Evolutionary conservation across 176 grass and related monocot species (phyloP), one percentile per base, ranked within the genome.

Genomic region (Triticum turgidum): DNA sequence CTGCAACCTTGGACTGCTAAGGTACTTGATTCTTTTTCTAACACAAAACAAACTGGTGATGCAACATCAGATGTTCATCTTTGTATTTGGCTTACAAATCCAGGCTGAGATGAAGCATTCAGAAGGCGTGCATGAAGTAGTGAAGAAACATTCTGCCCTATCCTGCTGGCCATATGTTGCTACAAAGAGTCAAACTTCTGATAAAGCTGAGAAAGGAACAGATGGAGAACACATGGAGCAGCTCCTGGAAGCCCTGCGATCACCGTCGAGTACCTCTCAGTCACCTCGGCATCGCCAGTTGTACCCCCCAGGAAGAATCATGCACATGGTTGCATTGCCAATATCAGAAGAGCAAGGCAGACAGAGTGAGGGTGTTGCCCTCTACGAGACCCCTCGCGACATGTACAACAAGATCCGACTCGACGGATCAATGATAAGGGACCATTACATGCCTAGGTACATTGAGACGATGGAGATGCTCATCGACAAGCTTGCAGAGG

Each of bases 381-480:
- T 96, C 22, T 97, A 92, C 45, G 75, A 94, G 84, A 92, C 87
- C 8, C 86, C 90, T 69, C 93, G 95, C 42, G 51, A 73, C 47
- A 47, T 89, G 71, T 97, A 97, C n/a, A 83, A 75, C 2, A 97
- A 91, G 73, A 87, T 97, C 37, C 75, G 95, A 0, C 61, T 92
- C 2, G 69, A 56, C 0, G 24, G 76, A 27, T 87, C 84, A 22
- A 97, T 94, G 92, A 89, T 97, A 52, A 81, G 33, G 10, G 92
- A 94, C 67, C 95, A 97, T 59, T 97, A 97, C 69, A 94, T 97
- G 90, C 90, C 92, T 1, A 82, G 75, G 68, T 97, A 97, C 62
- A 86, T 91, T 15, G 80, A 85, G 52, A 92, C 86, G 21, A 92
- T 97, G 88, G 92, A 94, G 49, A 76, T 92, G 76, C 33, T 94